Evolutionary conservation across 495 filamentous ascomycete species (phyloP).

Genomic region (Daldinia concentrica): DNA sequence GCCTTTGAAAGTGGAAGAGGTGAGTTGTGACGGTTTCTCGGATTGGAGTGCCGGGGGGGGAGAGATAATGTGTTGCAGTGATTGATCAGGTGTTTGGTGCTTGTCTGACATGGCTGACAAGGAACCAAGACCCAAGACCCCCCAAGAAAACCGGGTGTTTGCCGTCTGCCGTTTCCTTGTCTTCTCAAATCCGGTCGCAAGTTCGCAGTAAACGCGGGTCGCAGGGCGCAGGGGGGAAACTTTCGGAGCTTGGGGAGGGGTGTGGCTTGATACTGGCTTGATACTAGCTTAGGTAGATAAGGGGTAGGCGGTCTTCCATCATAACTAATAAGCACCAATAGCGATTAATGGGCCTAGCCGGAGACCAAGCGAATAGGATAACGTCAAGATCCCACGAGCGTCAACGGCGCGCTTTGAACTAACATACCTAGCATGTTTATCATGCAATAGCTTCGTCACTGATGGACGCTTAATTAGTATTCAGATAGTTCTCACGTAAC

Average conservation of each 20-base stretch:
- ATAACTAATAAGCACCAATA: conserved; percentile 6
- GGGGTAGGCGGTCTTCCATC: conserved; percentile 15
- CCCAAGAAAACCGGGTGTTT: conserved; percentile 24
- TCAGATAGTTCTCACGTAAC: conserved; percentile 6
- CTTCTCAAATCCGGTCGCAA: conserved; percentile 27
- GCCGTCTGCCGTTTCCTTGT: conserved; percentile 24
- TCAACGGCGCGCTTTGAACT: conserved; percentile 28
- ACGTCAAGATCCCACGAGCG: conserved; percentile 53
- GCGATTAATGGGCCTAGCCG: background rate
- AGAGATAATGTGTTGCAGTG: conserved; percentile 7
- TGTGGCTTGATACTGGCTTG: conserved; percentile 15
- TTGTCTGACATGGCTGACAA: conserved; percentile 37
- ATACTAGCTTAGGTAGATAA: conserved; percentile 7
- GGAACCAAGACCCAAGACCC: conserved; percentile 8
- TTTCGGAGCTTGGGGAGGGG: conserved; percentile 32
- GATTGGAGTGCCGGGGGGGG: conserved; percentile 12
- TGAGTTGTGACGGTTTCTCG: conserved; percentile 29
- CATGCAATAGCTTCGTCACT: conserved; percentile 20
- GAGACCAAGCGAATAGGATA: conserved; percentile 54
- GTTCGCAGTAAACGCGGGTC: conserved; percentile 3
- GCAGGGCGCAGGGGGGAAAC: background rate
- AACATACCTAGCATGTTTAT: conserved; percentile 26
- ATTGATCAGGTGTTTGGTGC: conserved; percentile 36
- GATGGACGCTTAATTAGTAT: conserved; percentile 14
- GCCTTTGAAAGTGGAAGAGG: conserved; percentile 21